Percentiles rank a stretch among this genome's conserved stretches.
These are phyloP conservation scores for Leishmania braziliensis DNA, from an alignment of 208 protist genomes.

Conservation along the genomic window DNA sequence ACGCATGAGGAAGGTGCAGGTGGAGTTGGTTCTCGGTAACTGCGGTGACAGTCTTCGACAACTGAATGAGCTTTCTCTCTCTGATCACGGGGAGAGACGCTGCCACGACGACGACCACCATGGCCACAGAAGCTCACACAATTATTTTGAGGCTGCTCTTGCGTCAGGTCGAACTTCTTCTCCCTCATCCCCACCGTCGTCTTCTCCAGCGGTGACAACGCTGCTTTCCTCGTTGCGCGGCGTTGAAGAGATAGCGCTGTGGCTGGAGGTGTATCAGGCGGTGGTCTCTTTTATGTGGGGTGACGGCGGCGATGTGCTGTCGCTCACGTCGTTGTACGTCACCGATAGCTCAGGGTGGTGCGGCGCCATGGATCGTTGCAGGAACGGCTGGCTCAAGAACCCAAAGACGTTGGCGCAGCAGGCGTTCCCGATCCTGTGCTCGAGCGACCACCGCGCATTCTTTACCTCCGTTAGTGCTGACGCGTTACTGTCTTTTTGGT, in stretches of 20 bases:
- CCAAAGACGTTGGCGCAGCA: not conserved
- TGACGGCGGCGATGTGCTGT: not conserved
- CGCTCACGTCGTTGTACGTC: slow-evolving; percentile 1
- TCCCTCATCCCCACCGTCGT: not conserved
- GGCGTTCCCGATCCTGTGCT: slow-evolving; percentile 20
- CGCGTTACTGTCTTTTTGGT: not conserved
- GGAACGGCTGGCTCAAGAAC: not conserved
- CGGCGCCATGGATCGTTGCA: slow-evolving; percentile 6
- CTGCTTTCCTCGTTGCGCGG: not conserved
- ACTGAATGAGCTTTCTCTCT: not conserved
- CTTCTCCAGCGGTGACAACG: not conserved
- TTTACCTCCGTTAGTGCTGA: slow-evolving; percentile 11
- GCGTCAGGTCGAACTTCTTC: too few species aligned
- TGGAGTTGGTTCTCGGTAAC: slow-evolving; percentile 22
- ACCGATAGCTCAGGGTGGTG: slow-evolving; percentile 10
- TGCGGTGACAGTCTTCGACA: slow-evolving; percentile 7
- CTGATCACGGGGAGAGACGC: not conserved
- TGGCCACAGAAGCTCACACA: too few species aligned
- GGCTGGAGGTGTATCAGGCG: slow-evolving; percentile 22
- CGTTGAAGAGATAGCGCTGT: slow-evolving; percentile 1
- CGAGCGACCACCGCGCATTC: slow-evolving; percentile 15
- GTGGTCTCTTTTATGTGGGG: slow-evolving; percentile 8
- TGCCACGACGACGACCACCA: not conserved
- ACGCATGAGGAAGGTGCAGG: not conserved
- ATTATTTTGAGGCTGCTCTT: too few species aligned